Evolutionary conservation across 306 rosid genomes (phyloP).

Genomic region (Vicia villosa): DNA sequence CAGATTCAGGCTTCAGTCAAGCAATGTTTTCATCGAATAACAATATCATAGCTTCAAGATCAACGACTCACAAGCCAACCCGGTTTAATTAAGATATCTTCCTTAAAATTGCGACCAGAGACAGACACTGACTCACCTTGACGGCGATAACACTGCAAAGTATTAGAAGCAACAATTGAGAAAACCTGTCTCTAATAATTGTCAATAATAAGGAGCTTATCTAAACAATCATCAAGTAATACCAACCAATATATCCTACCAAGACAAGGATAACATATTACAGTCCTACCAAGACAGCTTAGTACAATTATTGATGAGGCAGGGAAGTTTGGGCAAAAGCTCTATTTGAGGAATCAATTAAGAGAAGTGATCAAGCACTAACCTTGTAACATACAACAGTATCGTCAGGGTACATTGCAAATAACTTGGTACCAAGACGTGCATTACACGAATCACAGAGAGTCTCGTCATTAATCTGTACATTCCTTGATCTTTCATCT

Average conservation of each 20-base stretch:
- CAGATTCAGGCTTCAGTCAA: conserved; percentile 21
- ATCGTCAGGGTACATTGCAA: conserved; percentile 99
- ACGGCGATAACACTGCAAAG: conserved; percentile 89
- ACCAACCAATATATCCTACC: not conserved
- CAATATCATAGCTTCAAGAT: conserved; percentile 34
- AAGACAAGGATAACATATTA: not conserved
- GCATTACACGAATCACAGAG: conserved; percentile 97
- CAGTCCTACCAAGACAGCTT: conserved; percentile 2
- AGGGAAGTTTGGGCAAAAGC: conserved; percentile 6
- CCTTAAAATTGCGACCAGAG: conserved; percentile 86
- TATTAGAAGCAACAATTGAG: conserved; percentile 29
- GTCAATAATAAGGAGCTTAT: not conserved
- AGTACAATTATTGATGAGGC: conserved; percentile 22
- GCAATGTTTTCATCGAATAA: conserved; percentile 1
- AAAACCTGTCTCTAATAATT: not conserved
- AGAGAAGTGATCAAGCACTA: conserved; percentile 36
- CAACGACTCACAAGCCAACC: conserved; percentile 91
- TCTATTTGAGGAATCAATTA: conserved; percentile 12
- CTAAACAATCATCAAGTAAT: conserved; percentile 2
- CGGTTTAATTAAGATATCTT: conserved; percentile 73
- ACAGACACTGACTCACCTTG: conserved; percentile 94
- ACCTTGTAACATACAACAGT: conserved; percentile 95
- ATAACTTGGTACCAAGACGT: conserved; percentile 93
- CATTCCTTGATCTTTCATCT: conserved; percentile 93
- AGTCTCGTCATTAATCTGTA: conserved; percentile 93